Conservation (phyloP, 345 rosid genomes). For the Citrus reticulata region DNA sequence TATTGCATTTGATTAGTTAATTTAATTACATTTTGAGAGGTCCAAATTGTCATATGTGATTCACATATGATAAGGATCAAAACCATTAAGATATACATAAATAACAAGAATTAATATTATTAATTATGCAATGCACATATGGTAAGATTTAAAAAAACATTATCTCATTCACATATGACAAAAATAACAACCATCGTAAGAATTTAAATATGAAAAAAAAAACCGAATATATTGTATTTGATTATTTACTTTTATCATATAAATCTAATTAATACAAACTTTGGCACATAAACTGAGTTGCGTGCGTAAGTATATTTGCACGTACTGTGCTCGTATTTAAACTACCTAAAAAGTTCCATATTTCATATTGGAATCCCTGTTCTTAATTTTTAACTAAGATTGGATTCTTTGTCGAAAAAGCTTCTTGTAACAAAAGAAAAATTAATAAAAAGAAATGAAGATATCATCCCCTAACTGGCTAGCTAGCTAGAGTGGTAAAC, state of each 20-base stretch:
- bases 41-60: no score
- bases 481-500: not conserved
- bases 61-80: not conserved
- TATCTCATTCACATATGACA: not conserved
- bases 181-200: not conserved
- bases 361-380: not conserved
- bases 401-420: not conserved
- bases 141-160: not conserved
- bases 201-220: not conserved
- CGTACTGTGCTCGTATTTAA: no score
- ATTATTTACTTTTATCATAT: no score
- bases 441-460: not conserved
- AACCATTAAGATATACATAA: not conserved
- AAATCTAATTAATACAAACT: not conserved
- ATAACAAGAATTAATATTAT: no score
- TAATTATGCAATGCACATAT: not conserved
- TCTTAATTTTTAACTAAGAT: not conserved
- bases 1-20: not conserved
- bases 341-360: no score
- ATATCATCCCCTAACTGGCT: not conserved
- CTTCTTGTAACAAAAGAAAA: not conserved
- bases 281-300: not conserved
- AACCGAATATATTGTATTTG: no score
- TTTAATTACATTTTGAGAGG: not conserved
- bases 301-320: no score